Evolutionary conservation across 495 filamentous ascomycete genomes (phyloP).

Genomic region (Pseudotulostoma volvatum): DNA sequence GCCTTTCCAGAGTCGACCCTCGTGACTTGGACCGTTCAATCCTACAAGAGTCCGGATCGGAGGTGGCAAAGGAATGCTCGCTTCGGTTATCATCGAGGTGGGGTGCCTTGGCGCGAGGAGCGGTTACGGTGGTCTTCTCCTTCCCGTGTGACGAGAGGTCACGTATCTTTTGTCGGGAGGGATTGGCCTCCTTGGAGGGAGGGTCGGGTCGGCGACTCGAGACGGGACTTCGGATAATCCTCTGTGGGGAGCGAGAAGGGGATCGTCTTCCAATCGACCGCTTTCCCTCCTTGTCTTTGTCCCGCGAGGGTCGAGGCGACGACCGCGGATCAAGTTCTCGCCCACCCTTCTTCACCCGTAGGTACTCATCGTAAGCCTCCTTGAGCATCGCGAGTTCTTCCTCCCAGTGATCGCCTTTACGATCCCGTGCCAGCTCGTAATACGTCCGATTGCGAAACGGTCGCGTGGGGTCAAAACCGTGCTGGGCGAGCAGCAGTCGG

Average conservation of each 20-base stretch:
- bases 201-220: slow-evolving; percentile 13
- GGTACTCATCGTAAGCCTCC: slow-evolving; percentile 53
- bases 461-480: slow-evolving; percentile 61
- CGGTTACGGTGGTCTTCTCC: slow-evolving; percentile 12
- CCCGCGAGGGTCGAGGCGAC: slow-evolving; percentile 44
- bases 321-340: slow-evolving; percentile 23
- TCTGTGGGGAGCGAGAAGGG: slow-evolving; percentile 30
- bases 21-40: slow-evolving; percentile 11
- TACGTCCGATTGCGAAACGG: slow-evolving; percentile 59
- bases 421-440: slow-evolving; percentile 63
- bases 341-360: slow-evolving; percentile 24
- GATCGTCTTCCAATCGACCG: slow-evolving; percentile 31
- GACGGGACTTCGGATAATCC: slow-evolving; percentile 17
- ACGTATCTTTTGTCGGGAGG: slow-evolving; percentile 19
- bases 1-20: slow-evolving; percentile 13
- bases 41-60: slow-evolving; percentile 16
- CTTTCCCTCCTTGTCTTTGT: slow-evolving; percentile 37
- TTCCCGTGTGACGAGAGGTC: slow-evolving; percentile 15
- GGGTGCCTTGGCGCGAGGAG: slow-evolving; percentile 12
- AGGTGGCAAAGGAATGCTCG: slow-evolving; percentile 11
- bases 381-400: slow-evolving; percentile 74
- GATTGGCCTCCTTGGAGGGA: slow-evolving; percentile 13
- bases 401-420: slow-evolving; percentile 75
- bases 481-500: slow-evolving; percentile 59
- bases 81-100: slow-evolving; percentile 8